These are phyloP conservation scores for Brassica nigra DNA, from an alignment of 345 rosid genomes.

Conservation along the genomic window DNA sequence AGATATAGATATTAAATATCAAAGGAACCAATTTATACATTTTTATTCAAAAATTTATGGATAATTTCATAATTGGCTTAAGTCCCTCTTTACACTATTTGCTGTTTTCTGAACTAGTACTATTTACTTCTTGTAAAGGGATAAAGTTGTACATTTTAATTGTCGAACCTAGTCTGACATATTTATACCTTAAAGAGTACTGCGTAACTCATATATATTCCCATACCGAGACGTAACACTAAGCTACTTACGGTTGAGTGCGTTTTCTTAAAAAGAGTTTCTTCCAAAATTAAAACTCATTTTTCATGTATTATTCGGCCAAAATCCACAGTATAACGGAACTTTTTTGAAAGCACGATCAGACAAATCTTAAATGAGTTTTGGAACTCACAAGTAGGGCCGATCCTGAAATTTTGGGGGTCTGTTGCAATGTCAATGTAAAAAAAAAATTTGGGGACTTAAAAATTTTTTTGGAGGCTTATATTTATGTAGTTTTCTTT, in stretches of 20 bases:
- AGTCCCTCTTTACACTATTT: background rate
- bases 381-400: background rate
- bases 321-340: constrained; percentile 21
- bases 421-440: too few relatives aligned
- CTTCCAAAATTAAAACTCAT: constrained; percentile 30
- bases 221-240: constrained; percentile 22
- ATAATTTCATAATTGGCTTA: background rate
- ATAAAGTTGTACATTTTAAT: background rate
- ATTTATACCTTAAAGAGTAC: constrained; percentile 9
- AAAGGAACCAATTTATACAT: background rate
- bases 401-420: too few relatives aligned
- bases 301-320: constrained; percentile 22
- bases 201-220: constrained; percentile 11
- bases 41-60: background rate
- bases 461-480: too few relatives aligned
- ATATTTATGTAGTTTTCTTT: too few relatives aligned
- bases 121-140: constrained; percentile 14
- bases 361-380: background rate
- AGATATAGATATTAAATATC: background rate
- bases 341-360: constrained; percentile 1
- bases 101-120: background rate
- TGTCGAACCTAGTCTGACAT: background rate
- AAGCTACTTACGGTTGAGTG: constrained; percentile 29
- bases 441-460: too few relatives aligned
- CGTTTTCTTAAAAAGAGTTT: constrained; percentile 24